Percentiles rank a stretch among this genome's conserved stretches.
These are phyloP conservation scores for Eucalyptus viminalis DNA, from an alignment of 345 rosid species.

Conservation along the genomic window DNA sequence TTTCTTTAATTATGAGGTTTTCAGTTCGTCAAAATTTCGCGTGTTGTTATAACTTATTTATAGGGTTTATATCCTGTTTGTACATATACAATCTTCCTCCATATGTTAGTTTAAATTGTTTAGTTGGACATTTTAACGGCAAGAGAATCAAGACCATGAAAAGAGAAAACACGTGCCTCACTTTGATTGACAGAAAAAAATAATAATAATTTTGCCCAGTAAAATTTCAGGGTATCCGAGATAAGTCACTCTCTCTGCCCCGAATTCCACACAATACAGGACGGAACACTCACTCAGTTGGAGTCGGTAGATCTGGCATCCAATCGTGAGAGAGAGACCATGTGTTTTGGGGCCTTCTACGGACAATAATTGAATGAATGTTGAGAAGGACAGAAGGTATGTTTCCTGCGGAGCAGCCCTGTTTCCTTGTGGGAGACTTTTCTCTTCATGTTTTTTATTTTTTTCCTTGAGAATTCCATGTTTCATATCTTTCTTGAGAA, in stretches of 20 bases:
- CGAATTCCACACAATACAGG: background rate
- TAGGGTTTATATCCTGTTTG: background rate
- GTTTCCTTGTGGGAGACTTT: background rate
- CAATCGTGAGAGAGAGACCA: background rate
- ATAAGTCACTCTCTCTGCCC: background rate
- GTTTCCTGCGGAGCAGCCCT: slow-evolving; percentile 1
- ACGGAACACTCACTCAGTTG: background rate
- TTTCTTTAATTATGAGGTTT: background rate
- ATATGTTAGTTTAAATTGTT: background rate
- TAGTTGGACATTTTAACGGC: background rate
- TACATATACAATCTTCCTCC: rapidly evolving
- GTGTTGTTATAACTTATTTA: background rate
- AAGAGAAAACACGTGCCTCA: background rate
- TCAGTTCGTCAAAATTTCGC: rapidly evolving
- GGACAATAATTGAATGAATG: background rate
- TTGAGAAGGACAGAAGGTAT: background rate
- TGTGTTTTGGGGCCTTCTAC: background rate
- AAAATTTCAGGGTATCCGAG: background rate
- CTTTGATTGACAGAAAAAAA: background rate
- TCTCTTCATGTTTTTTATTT: background rate
- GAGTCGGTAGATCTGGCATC: background rate
- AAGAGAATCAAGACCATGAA: background rate
- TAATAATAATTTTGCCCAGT: background rate
- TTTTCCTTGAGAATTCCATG: background rate
- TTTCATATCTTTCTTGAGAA: background rate